Conservation (phyloP, 345 rosid species). For the Aquilaria sinensis region DNA sequence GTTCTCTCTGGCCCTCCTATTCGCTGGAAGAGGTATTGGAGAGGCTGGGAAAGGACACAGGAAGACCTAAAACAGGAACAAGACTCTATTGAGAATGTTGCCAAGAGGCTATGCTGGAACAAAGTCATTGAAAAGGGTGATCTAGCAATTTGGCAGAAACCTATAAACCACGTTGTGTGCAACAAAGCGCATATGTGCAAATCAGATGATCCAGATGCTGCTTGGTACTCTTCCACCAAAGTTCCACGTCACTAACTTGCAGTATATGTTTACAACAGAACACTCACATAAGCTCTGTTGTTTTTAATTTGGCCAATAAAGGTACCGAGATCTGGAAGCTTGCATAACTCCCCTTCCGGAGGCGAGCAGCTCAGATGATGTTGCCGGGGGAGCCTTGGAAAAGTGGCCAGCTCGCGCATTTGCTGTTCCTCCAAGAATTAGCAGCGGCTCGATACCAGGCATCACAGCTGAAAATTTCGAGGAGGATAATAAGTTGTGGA, state of each 20-base stretch:
- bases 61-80: conserved; percentile 83
- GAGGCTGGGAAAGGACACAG: conserved; percentile 87
- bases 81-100: conserved; percentile 75
- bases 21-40: conserved; percentile 85
- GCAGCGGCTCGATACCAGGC: conserved; percentile 60
- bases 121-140: conserved; percentile 72
- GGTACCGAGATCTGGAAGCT: conserved; percentile 76
- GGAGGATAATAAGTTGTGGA: conserved; percentile 81
- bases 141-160: conserved; percentile 80
- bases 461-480: conserved; percentile 51
- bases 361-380: conserved; percentile 56
- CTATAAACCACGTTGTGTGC: conserved; percentile 79
- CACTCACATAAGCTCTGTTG: background rate
- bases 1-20: conserved; percentile 95
- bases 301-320: conserved; percentile 14
- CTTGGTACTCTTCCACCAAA: conserved; percentile 47
- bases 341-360: conserved; percentile 83
- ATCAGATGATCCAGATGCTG: conserved; percentile 55
- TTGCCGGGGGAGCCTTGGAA: conserved; percentile 74
- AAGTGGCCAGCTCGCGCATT: conserved; percentile 90
- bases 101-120: conserved; percentile 86
- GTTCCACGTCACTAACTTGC: background rate
- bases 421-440: conserved; percentile 77
- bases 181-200: conserved; percentile 64
- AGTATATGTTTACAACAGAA: conserved; percentile 5